These are phyloP conservation scores for Rhodotorula toruloides DNA, from an alignment of 768 basidiomycete species.

Conservation along the genomic window DNA sequence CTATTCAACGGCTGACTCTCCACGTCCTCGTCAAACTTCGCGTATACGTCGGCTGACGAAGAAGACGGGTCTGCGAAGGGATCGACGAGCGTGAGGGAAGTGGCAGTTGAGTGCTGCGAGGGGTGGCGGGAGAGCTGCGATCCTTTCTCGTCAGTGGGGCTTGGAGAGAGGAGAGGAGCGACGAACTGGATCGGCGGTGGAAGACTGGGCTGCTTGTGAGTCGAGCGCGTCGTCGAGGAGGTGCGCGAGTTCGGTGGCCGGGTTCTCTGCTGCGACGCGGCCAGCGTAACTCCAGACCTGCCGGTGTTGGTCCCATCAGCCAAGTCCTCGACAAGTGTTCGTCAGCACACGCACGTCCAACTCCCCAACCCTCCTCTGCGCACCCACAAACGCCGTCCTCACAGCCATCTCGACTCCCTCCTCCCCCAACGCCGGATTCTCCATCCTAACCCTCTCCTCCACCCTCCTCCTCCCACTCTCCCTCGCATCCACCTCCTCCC, in stretches of 20 bases:
- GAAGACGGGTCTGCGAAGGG: neutral
- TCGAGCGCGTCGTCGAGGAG: conserved; percentile 16
- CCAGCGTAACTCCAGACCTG: conserved; percentile 25
- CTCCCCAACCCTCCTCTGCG: neutral
- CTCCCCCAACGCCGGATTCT: conserved; percentile 15
- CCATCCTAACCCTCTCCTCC: conserved; percentile 19
- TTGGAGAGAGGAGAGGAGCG: neutral
- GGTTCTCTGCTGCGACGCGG: conserved; percentile 15
- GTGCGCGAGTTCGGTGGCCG: conserved; percentile 18
- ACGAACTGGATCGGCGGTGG: neutral
- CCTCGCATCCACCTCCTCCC: conserved; percentile 25
- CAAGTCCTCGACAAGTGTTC: too few species aligned
- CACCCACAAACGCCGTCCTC: conserved; percentile 10
- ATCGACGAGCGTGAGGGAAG: conserved; percentile 30
- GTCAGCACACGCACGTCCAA: conserved; percentile 14
- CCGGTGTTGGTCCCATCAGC: too few species aligned
- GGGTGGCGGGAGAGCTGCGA: conserved; percentile 16
- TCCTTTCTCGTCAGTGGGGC: neutral
- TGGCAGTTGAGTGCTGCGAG: conserved; percentile 10
- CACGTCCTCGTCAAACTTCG: neutral
- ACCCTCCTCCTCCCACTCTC: conserved; percentile 19
- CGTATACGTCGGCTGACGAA: conserved; percentile 2
- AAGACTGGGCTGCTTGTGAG: neutral
- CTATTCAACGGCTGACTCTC: neutral
- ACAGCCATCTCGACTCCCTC: conserved; percentile 5